Evolutionary conservation across 192 early-diverging fungal genomes (phyloP), one percentile per base, ranked within the genome.

Genomic region (Rhizophagus prolifer): DNA sequence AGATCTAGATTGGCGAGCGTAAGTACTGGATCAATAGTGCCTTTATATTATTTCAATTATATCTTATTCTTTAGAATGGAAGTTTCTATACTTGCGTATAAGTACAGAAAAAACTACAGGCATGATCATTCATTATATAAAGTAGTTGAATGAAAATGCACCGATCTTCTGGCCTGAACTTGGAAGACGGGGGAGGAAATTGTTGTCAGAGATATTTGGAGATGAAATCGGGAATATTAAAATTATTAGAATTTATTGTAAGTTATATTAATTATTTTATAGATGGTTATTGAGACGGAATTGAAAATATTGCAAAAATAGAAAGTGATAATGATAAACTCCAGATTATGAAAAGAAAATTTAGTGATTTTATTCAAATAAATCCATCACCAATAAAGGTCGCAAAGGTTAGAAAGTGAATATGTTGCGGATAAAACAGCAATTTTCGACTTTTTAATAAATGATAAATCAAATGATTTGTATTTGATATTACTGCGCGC

Each of bases 141-240:
- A 72, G 19, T 73, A n/a, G 71, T 72, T 60, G 31, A 59, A 19
- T 58, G 31, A 73, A 73, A 73, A 38, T 60, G 0, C 38, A 58
- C 58, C 0, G 54, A 73, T 23, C 25, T 73, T 58, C 60, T 73
- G 58, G 31, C 31, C 1, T 60, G 71, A 58, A 25, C 23, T 0
- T 58, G 58, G 71, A 23, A 21, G 23, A 70, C 68, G 0, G 46
- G 26, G 0, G 41, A 70, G 50, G 19, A 72, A 59, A 38, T 59
- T 1, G 60, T 75, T 75, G 34, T 76, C 12, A 54, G 47, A 2
- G 64, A 76, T n/a, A n/a, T n/a, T n/a, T n/a, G n/a, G n/a, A n/a
- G 36, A 75, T 75, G 61, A 75, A 75, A 64, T 23, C 34, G 30
- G 62, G 3, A 41, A 75, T 76, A 34, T 67, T 76, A 34, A 67